Percentiles rank a stretch among this genome's conserved stretches.
These are phyloP conservation scores for Auxenochlorella pyrenoidosa DNA, from an alignment of 139 green algal species.

Conservation along the genomic window DNA sequence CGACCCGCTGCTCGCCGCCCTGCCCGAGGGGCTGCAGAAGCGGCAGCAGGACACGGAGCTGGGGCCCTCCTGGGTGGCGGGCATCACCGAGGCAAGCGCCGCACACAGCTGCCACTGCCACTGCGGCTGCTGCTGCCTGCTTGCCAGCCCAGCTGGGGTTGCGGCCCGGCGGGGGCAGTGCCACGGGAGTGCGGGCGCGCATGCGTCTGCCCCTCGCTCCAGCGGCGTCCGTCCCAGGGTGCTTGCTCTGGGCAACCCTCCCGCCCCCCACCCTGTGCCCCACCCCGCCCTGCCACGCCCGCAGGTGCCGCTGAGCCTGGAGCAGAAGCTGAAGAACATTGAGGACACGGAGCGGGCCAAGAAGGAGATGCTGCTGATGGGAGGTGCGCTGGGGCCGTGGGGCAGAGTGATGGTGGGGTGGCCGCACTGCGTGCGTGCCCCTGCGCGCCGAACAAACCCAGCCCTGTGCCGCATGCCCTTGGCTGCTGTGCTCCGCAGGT, in stretches of 20 bases:
- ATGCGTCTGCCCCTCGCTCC: too few relatives aligned
- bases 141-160: too few relatives aligned
- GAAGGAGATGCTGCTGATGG: conserved; percentile 60
- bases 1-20: conserved; percentile 51
- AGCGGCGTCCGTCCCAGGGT: too few relatives aligned
- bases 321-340: conserved; percentile 84
- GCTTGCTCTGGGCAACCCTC: too few relatives aligned
- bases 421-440: neutral
- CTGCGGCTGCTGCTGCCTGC: too few relatives aligned
- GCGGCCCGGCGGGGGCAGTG: too few relatives aligned
- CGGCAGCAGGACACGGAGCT: conserved; percentile 50
- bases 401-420: neutral
- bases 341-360: conserved; percentile 89
- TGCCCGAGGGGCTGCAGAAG: conserved; percentile 36
- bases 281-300: too few relatives aligned
- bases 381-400: neutral
- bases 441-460: too few relatives aligned
- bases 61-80: conserved; percentile 61
- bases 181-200: too few relatives aligned
- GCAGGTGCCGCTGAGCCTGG: conserved; percentile 66
- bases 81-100: conserved; percentile 71
- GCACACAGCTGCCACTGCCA: too few relatives aligned
- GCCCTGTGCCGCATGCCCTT: neutral
- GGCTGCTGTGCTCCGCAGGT: neutral
- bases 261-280: too few relatives aligned